These are phyloP conservation scores for Dillenia turbinata DNA, from an alignment of 164 flowering plant genomes.

Conservation along the genomic window DNA sequence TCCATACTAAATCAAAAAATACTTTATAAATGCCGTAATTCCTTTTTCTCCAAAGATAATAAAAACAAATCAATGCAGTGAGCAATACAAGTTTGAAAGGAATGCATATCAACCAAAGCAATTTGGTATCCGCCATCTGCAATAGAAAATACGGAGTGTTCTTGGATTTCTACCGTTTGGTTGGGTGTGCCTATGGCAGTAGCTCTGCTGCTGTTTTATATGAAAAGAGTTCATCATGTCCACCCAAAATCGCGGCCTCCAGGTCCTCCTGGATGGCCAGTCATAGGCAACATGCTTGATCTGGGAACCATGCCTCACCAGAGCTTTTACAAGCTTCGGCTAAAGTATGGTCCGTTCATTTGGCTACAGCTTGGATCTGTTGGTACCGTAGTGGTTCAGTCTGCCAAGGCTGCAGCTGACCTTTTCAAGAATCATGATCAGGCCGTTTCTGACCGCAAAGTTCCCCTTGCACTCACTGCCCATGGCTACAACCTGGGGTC, in stretches of 20 bases:
- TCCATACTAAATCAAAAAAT: no score
- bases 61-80: no score
- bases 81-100: no score
- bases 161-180: neutral
- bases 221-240: neutral
- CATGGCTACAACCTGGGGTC: conserved; percentile 8
- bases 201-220: neutral
- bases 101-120: no score
- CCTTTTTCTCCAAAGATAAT: no score
- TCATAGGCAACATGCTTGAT: conserved; percentile 7
- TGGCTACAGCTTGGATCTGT: conserved; percentile 15
- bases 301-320: conserved; percentile 17
- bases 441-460: conserved; percentile 9
- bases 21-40: no score
- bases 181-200: neutral
- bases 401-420: conserved; percentile 18
- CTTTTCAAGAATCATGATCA: conserved; percentile 24
- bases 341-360: conserved; percentile 18
- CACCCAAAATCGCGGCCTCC: conserved; percentile 1
- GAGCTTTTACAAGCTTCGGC: conserved; percentile 3
- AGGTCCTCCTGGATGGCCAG: conserved; percentile 15
- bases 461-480: conserved; percentile 9
- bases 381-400: conserved; percentile 15
- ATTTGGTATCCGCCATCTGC: no score
- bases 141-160: neutral